Base-by-base conservation (phyloP, 2,329 filamentous ascomycete genomes). In the Paradendryphiella salina region DNA sequence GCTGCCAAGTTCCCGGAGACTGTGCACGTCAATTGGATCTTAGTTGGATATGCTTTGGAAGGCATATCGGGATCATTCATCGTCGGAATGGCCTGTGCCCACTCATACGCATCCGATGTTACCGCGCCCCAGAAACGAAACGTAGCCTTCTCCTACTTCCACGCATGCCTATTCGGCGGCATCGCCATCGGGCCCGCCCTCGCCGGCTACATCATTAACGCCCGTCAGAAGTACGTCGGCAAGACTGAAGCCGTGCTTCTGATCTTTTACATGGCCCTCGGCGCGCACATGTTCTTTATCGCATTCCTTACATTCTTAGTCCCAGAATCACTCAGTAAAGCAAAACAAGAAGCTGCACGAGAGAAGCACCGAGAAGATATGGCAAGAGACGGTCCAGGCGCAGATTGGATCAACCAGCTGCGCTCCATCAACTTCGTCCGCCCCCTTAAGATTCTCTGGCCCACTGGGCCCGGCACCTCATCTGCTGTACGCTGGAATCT, bases 51-150 rank as follows among this genome's bases (percentile, higher is more conserved):
- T 29, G 78, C 89, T 8, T 79, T 92, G 37, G 94, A 99, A 67
- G 94, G 94, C 4, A 67, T 96, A 4, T 85, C 85, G 8, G 94
- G 94, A 6, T 96, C 92, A 0, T 96, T 96, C 70, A 96, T 91
- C 1, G 84, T 90, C 0, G 87, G 87, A 21, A 88, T 88, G 77
- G 85, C 87, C 37, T 77, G 96, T 50, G 86, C 85, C 17, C 87
- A 95, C 70, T 90, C 93, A 0, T 99, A 97, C 72, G 87, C 89
- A 10, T 86, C 90, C 33, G 94, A 99, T 72, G 96, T 90, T 73
- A 93, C 91, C 0, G 79, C 88, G 3, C 89, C 91, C 0, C 87
- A 88, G 23, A 84, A 84, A 65, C 85, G 94, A 15, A 89, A 87
- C 52, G 88, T 96, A 6, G 84, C 86, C 4, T 94, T 97, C 71